Evolutionary conservation across 495 filamentous ascomycete species (phyloP), one percentile per base, ranked within the genome.

Genomic region (Aspergillus heteromorphus): DNA sequence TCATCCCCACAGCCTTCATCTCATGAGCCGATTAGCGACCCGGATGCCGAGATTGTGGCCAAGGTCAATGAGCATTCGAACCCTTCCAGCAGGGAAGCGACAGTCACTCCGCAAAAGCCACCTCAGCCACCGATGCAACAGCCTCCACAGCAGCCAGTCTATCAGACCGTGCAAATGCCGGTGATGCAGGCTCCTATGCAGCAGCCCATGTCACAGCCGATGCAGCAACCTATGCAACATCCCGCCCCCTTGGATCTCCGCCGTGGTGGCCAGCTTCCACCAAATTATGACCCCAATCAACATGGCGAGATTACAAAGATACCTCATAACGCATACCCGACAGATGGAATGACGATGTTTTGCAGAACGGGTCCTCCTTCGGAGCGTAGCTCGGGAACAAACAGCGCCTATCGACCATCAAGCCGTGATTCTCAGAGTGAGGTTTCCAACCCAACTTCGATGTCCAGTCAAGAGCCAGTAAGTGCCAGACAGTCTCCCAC

Each of bases 301-400:
- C 81, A 86, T 54, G 79, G 80, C 21, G 82, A 88, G 54, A 82
- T 89, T 51, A 73, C 83, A 1, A 70, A 80, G 20, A 80, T 95
- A 14, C 92, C 92, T 30, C 91, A 97, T 65, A 95, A 97, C 59
- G 88, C 91, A 17, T 96, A 96, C 64, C 93, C 92, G 4, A 83
- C 88, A 61, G 93, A 99, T 67, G 95, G 93, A 29, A 97, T 97
- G 95, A 97, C 93, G 1, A 96, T 97, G 88, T 88, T 96, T 58
- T 97, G 95, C 70, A 84, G 93, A 54, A 85, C 88, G 20, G 90
- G 86, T 0, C 85, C 89, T 42, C 87, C 87, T 40, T 96, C 91
- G 18, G 92, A 95, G 40, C 83, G 86, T 48, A 92, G 88, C 69
- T 89, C 87, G 29, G 85, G 81, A 55, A 78, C 87, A 25, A 59